Percentiles rank a stretch among this genome's conserved stretches.
phyloP scores from a whole-genome alignment of 2,329 filamentous ascomycete species.

The Phyllosticta citribraziliensis region DNA sequence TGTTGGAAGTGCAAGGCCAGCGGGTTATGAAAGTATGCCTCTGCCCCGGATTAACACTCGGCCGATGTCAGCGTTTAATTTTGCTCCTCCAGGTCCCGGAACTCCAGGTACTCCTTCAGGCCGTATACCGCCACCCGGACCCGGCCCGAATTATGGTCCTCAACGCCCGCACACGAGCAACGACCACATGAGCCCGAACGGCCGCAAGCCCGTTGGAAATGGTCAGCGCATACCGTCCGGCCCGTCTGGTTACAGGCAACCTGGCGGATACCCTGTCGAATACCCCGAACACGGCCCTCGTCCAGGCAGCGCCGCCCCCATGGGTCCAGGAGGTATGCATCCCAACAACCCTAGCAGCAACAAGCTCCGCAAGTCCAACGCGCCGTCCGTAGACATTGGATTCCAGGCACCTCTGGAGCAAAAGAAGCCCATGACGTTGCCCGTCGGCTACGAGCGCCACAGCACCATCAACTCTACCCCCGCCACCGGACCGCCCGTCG shows the following conservation, averaged over 20 bases:
- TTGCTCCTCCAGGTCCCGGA: slow-evolving; percentile 29
- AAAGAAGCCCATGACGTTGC: slow-evolving; percentile 22
- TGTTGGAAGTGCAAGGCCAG: slow-evolving; percentile 13
- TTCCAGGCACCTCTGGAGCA: slow-evolving; percentile 20
- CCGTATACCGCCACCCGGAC: slow-evolving; percentile 6
- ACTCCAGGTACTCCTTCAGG: slow-evolving; percentile 19
- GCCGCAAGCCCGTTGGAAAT: slow-evolving; percentile 16
- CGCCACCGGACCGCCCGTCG: background rate
- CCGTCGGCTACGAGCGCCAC: slow-evolving; percentile 7
- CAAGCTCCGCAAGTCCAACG: slow-evolving; percentile 32
- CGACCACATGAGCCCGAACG: slow-evolving; percentile 25
- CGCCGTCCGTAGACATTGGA: slow-evolving; percentile 24
- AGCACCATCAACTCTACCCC: background rate
- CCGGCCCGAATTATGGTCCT: slow-evolving; percentile 21
- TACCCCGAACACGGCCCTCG: slow-evolving; percentile 23
- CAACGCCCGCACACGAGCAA: slow-evolving; percentile 28
- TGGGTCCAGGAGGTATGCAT: slow-evolving; percentile 19
- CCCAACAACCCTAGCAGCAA: slow-evolving; percentile 34
- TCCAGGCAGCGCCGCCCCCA: slow-evolving; percentile 32
- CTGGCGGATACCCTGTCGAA: slow-evolving; percentile 28
- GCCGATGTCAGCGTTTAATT: slow-evolving; percentile 41
- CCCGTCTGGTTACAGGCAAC: slow-evolving; percentile 26
- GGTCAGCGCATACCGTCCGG: slow-evolving; percentile 21
- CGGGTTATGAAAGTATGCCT: slow-evolving; percentile 22
- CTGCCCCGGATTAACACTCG: slow-evolving; percentile 30